Conservation (phyloP, 2,329 filamentous ascomycete genomes). For the Plectosphaerella sp. region DNA sequence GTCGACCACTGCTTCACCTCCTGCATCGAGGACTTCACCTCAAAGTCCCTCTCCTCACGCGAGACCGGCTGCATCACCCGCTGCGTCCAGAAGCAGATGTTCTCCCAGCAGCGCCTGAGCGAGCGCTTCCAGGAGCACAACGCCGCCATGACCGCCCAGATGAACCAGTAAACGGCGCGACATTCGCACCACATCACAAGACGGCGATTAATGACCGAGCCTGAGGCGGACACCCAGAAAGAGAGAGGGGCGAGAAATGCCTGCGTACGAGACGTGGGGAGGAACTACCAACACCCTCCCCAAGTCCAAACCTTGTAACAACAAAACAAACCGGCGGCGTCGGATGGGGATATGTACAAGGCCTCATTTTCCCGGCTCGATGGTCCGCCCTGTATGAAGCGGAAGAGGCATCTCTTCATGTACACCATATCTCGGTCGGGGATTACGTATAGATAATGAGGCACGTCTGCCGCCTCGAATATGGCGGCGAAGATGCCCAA, state of each 20-base stretch:
- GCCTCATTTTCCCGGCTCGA: no score
- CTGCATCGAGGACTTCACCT: constrained; percentile 98
- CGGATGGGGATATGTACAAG: not conserved
- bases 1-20: constrained; percentile 92
- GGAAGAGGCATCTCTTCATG: constrained; percentile 4
- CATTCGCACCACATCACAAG: not conserved
- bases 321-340: not conserved
- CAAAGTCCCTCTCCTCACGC: constrained; percentile 82
- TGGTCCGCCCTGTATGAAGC: not conserved
- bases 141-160: constrained; percentile 52
- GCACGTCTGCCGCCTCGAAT: not conserved
- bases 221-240: not conserved
- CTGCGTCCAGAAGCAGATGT: constrained; percentile 95
- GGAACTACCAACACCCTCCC: not conserved
- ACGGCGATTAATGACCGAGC: not conserved
- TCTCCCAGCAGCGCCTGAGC: constrained; percentile 82
- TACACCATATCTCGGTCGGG: constrained; percentile 4
- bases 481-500: constrained; percentile 1
- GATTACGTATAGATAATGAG: not conserved
- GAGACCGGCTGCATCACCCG: constrained; percentile 91
- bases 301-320: not conserved
- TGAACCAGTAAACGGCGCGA: constrained; percentile 32
- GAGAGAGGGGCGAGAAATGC: not conserved
- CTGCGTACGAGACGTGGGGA: not conserved
- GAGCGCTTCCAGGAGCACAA: constrained; percentile 80